Evolutionary conservation across 1,284 basidiomycete genomes (phyloP).

Genomic region (Puccinia hordei): DNA sequence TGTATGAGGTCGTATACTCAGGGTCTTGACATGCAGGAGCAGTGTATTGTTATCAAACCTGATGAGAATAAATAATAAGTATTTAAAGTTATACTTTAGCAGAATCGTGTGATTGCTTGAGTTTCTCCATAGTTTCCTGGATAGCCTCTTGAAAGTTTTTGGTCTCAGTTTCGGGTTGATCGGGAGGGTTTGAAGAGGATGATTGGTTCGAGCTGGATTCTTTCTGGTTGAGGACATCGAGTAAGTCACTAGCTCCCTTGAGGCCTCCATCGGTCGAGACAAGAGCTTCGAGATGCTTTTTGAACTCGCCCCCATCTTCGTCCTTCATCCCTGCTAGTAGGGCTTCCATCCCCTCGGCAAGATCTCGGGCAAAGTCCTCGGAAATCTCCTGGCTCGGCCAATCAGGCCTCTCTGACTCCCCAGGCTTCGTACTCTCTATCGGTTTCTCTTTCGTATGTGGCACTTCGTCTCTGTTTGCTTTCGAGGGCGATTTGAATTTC

Average conservation of each 20-base stretch:
- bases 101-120: conserved; percentile 47
- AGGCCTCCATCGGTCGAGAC: conserved; percentile 18
- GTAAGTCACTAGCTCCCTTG: conserved; percentile 16
- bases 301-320: conserved; percentile 49
- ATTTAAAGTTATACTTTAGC: conserved; percentile 48
- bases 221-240: conserved; percentile 29
- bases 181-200: neutral
- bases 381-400: conserved; percentile 4
- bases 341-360: conserved; percentile 50
- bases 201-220: neutral
- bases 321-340: conserved; percentile 48
- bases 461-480: neutral
- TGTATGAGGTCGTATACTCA: neutral
- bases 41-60: conserved; percentile 12
- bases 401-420: neutral
- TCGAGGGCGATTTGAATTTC: conserved; percentile 6
- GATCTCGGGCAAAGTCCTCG: conserved; percentile 49
- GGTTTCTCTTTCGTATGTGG: neutral
- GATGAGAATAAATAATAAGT: conserved; percentile 23
- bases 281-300: conserved; percentile 47
- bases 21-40: neutral
- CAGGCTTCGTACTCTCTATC: neutral
- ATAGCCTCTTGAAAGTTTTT: conserved; percentile 49
- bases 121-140: conserved; percentile 47
- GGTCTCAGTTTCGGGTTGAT: neutral